A percentile compares a stretch with the other conserved stretches of the same genome.
Evolutionary conservation across 805 yeast species (phyloP).

Genomic region (Candida rishiriensis): DNA sequence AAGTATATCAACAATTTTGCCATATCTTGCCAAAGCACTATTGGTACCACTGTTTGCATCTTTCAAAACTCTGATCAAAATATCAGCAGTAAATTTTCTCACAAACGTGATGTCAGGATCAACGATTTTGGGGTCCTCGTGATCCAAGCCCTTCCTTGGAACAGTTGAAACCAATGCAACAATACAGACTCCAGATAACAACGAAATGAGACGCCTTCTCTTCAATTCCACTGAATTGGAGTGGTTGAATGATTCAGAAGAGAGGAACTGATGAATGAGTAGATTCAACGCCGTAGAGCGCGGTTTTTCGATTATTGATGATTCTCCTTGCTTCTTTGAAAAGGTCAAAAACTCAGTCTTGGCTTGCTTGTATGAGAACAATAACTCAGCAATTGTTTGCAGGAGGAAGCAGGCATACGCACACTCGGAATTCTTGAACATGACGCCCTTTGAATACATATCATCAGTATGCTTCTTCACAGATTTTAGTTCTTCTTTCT

Average conservation of each 20-base stretch:
- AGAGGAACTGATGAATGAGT: constrained; percentile 68
- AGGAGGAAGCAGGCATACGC: constrained; percentile 66
- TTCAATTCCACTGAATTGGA: constrained; percentile 34
- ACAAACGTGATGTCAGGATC: constrained; percentile 71
- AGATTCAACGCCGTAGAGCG: constrained; percentile 74
- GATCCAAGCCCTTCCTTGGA: constrained; percentile 43
- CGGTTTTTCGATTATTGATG: constrained; percentile 49
- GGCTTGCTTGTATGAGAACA: constrained; percentile 74
- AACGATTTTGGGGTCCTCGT: constrained; percentile 43
- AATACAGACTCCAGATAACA: constrained; percentile 57
- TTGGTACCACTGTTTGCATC: constrained; percentile 40
- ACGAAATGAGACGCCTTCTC: constrained; percentile 54
- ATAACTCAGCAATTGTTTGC: constrained; percentile 62
- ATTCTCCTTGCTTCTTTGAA: constrained; percentile 46
- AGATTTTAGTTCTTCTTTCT: constrained; percentile 18
- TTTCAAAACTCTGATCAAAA: constrained; percentile 55
- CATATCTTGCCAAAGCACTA: constrained; percentile 42
- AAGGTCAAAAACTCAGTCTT: constrained; percentile 80
- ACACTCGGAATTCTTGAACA: constrained; percentile 51
- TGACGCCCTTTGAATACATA: constrained; percentile 18
- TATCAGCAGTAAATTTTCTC: constrained; percentile 69
- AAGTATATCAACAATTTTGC: constrained; percentile 49
- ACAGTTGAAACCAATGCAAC: constrained; percentile 59
- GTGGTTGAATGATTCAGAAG: constrained; percentile 41
- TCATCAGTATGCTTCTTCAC: constrained; percentile 12